A percentile compares a stretch with the other conserved stretches of the same genome.
Evolutionary conservation across 2,329 filamentous ascomycete genomes (phyloP).

Genomic region (Emmonsia crescens): DNA sequence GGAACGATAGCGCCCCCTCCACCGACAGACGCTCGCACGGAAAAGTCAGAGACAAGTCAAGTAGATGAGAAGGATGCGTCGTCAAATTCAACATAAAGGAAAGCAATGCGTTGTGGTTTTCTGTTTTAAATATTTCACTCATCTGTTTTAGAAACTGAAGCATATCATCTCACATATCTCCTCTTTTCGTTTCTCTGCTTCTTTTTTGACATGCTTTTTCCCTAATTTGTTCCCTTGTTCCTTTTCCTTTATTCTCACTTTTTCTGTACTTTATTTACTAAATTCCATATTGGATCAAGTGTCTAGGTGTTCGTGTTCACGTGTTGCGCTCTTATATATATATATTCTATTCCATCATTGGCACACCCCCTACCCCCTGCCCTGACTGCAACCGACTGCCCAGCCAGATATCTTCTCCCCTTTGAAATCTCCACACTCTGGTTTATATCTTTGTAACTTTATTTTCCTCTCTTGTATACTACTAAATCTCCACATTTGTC

Average conservation of each 20-base stretch:
- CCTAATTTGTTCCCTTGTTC: background rate
- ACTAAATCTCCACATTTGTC: background rate
- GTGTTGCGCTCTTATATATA: background rate
- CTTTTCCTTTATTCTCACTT: background rate
- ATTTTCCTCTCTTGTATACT: background rate
- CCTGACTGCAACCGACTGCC: background rate
- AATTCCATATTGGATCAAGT: background rate
- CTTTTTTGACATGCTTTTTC: conserved; percentile 14
- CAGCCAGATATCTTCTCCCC: background rate
- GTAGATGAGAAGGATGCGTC: background rate
- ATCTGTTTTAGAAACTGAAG: background rate
- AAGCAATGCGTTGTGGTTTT: background rate
- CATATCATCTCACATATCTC: background rate
- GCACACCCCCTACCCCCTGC: background rate
- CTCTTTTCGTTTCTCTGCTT: conserved; percentile 8
- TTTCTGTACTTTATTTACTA: background rate
- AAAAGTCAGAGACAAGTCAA: background rate
- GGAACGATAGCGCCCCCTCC: conserved; percentile 19
- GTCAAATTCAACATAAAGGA: conserved; percentile 1
- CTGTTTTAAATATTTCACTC: background rate
- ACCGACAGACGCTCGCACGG: conserved; percentile 4
- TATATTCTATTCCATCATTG: background rate
- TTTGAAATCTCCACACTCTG: background rate
- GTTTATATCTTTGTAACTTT: background rate
- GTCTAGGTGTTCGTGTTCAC: background rate